Conservation (phyloP, 2,329 filamentous ascomycete species). For the Trichophyton simii region DNA sequence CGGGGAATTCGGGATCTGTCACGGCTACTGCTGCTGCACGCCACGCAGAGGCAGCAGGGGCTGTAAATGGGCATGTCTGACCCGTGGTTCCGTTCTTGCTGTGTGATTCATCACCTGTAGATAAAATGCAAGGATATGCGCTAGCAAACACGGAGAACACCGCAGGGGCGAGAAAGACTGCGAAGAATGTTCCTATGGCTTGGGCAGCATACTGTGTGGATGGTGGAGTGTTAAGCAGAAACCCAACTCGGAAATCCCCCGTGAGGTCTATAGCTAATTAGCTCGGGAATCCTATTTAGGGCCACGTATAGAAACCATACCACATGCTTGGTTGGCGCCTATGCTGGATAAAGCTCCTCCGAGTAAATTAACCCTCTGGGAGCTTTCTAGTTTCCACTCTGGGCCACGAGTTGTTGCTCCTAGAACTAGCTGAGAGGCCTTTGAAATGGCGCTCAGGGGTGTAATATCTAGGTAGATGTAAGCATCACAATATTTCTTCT, state of each 20-base stretch:
- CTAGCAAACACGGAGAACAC: conserved; percentile 56
- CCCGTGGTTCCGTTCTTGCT: not conserved
- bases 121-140: conserved; percentile 54
- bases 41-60: conserved; percentile 55
- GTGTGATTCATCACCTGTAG: conserved; percentile 23
- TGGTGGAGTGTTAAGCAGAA: conserved; percentile 53
- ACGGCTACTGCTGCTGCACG: conserved; percentile 51
- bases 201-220: conserved; percentile 56
- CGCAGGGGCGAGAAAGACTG: conserved; percentile 54
- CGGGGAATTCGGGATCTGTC: conserved; percentile 44
- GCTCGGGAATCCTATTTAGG: conserved; percentile 25
- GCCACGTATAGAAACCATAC: conserved; percentile 3
- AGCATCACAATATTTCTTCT: not conserved
- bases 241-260: conserved; percentile 55
- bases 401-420: conserved; percentile 46
- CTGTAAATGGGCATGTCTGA: conserved; percentile 43
- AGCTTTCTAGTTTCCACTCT: conserved; percentile 32
- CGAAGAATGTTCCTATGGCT: conserved; percentile 48
- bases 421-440: conserved; percentile 56
- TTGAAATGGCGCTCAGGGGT: conserved; percentile 53
- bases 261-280: conserved; percentile 37
- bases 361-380: conserved; percentile 54
- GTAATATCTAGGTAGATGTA: conserved; percentile 38
- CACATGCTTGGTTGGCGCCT: conserved; percentile 9
- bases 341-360: conserved; percentile 34